Base-by-base conservation (phyloP, 2,329 filamentous ascomycete species). In the Aspergillus arachidicola region DNA sequence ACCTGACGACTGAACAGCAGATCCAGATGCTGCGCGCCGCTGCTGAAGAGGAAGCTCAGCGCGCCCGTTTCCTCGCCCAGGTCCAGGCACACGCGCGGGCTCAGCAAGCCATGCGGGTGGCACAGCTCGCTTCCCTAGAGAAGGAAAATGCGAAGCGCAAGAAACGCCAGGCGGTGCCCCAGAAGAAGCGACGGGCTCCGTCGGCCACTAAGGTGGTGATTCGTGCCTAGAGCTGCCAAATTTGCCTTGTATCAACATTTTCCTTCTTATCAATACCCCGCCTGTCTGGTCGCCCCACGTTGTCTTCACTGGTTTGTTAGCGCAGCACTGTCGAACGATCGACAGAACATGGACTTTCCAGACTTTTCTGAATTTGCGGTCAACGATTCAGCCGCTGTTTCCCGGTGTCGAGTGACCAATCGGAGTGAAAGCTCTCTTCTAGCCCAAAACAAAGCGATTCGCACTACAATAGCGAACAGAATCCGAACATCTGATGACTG, bases 31-130 rank as follows among this genome's bases (percentile, higher is more conserved):
- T 79, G 46, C 76, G 76, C 53, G 75, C 68, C 3, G 70, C 70
- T 21, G 76, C 74, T 46, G 73, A 78, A 56, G 73, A 79, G 50
- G 73, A 80, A 51, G 76, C 76, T 30, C 67, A 70, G 34, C 76
- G 78, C 23, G 73, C 72, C 14, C 75, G 74, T 19, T 78, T 78
- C 67, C 71, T 79, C 28, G 78, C 77, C 14, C 77, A 78, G 64
- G 77, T 79, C 7, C 76, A 80, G 30, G 78, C 78, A 19, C 77
- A 79, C 61, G 77, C 77, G 7, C 75, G 76, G 54, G 78, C 78
- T 4, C 77, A 77, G 62, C 77, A 79, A 58, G 77, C 76, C 6
- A 63, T 78, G 38, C 76, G 78, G 30, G 71, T 74, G 19, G 68
- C 76, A 9, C 76, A 79, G 63, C 63, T 76, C 34, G 64, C 66